Base-by-base conservation (phyloP, 805 yeast species). In the Ascoidea asiatica region DNA sequence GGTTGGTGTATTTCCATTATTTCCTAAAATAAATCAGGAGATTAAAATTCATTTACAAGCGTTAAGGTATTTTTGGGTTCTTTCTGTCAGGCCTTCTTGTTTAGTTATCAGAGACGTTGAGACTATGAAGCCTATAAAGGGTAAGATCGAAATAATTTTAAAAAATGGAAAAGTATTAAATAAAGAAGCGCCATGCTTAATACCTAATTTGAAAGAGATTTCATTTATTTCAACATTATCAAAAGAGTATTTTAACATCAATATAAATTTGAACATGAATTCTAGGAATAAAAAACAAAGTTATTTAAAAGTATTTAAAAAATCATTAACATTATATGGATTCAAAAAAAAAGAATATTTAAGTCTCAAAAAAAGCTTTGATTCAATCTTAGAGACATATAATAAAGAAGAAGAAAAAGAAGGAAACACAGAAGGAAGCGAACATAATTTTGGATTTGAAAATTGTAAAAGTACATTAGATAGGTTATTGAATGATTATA, bases 21-120 rank as follows among this genome's bases (percentile, higher is more conserved):
- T 77, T n/a, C 43, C 40, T 21, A 44, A 51, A 7, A 48, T 48
- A 8, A 50, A 52, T 22, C 56, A 56, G 15, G 65, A 63, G n/a
- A 65, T 68, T 39, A 77, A 74, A 43, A 75, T 81, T 19, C 87
- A 84, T 56, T 58, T 90, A 44, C 95, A 87, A 58, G 95, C 94
- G 1, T 63, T 88, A 36, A 69, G 95, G 38, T 94, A 88, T 58
- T 81, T 92, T 50, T 92, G 97, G 97, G 81, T 88, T 1, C 62
- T 92, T 48, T 75, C 94, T 0, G 81, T 82, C 4, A 88, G 81
- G 51, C 81, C 81, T 2, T 65, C 96, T 46, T 87, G 96, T 57
- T 62, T 92, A n/a, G 72, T 84, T 4, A 70, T 81, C 1, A 69
- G 92, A 46, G 87, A 88, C 56, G 77, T 81, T 6, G 73, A 72